Evolutionary conservation across 2,329 filamentous ascomycete species (phyloP).

Genomic region (Lasiodiplodia theobromae): DNA sequence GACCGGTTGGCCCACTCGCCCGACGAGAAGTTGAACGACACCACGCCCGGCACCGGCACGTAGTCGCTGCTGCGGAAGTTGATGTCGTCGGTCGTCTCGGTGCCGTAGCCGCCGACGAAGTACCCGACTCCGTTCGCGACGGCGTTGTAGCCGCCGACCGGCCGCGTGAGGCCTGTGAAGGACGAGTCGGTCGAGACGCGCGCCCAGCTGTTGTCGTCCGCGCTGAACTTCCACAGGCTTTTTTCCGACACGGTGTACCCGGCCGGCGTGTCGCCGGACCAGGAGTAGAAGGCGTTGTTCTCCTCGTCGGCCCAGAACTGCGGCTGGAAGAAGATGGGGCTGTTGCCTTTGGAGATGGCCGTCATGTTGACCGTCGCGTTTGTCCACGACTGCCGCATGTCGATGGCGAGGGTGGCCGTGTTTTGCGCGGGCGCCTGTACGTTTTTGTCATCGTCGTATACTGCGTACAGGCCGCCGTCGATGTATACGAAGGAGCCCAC

Average conservation of each 20-base stretch:
- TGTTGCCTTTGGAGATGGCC: constrained; percentile 2
- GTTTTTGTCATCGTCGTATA: background rate
- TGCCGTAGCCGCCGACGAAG: constrained; percentile 5
- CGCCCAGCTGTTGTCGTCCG: background rate
- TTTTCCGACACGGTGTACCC: constrained; percentile 2
- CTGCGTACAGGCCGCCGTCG: constrained; percentile 4
- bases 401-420: constrained; percentile 8
- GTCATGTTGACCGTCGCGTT: constrained; percentile 19
- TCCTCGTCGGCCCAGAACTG: constrained; percentile 2
- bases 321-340: constrained; percentile 3
- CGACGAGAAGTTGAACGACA: constrained; percentile 17
- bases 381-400: constrained; percentile 24
- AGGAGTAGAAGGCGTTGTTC: constrained; percentile 8
- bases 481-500: constrained; percentile 19
- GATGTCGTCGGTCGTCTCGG: background rate
- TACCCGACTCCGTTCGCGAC: background rate
- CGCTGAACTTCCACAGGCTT: constrained; percentile 21
- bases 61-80: background rate
- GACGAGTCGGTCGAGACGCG: background rate
- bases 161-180: constrained; percentile 5
- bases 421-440: background rate
- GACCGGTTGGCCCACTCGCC: constrained; percentile 12
- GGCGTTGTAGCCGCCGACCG: constrained; percentile 1
- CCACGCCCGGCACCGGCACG: constrained; percentile 12
- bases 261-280: constrained; percentile 5